Conservation (phyloP, 2,329 filamentous ascomycete species). For the Nannizzia gypsea region DNA sequence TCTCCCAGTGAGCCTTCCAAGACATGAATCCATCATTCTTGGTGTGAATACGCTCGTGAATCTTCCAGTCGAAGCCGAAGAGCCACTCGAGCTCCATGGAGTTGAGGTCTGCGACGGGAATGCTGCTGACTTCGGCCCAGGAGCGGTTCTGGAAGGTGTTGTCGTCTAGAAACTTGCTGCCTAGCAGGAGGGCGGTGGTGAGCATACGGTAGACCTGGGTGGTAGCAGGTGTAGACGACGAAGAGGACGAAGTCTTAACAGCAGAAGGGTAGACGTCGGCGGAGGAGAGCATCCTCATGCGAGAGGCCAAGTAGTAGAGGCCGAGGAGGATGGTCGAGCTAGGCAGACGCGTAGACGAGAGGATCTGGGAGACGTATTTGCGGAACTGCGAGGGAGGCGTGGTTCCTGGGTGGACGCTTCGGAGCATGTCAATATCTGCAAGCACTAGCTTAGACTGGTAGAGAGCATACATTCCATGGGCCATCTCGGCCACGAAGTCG, state of each 20-base stretch:
- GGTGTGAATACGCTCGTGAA: conserved; percentile 74
- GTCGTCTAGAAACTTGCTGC: conserved; percentile 92
- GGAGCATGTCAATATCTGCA: conserved; percentile 51
- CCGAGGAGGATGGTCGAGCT: conserved; percentile 84
- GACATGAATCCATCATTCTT: conserved; percentile 56
- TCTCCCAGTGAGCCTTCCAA: conserved; percentile 56
- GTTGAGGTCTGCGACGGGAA: conserved; percentile 73
- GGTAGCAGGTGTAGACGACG: conserved; percentile 26
- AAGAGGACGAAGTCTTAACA: neutral
- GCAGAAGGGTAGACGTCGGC: conserved; percentile 42
- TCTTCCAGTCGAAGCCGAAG: conserved; percentile 64
- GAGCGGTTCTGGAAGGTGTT: conserved; percentile 97
- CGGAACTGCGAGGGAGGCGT: conserved; percentile 62
- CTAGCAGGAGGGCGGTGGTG: conserved; percentile 71
- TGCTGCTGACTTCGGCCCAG: conserved; percentile 90
- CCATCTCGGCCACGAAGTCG: conserved; percentile 87
- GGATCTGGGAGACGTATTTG: conserved; percentile 83
- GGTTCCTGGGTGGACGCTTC: conserved; percentile 51
- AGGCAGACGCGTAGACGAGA: conserved; percentile 79
- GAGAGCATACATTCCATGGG: conserved; percentile 57
- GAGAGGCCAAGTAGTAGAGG: conserved; percentile 75
- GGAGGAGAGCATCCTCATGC: conserved; percentile 61
- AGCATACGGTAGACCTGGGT: conserved; percentile 78
- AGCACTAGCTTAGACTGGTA: conserved; percentile 44
- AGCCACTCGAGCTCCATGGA: conserved; percentile 81